phyloP scores from a whole-genome alignment of 2,329 filamentous ascomycete species.

The Exophiala phaeomuriformis region DNA sequence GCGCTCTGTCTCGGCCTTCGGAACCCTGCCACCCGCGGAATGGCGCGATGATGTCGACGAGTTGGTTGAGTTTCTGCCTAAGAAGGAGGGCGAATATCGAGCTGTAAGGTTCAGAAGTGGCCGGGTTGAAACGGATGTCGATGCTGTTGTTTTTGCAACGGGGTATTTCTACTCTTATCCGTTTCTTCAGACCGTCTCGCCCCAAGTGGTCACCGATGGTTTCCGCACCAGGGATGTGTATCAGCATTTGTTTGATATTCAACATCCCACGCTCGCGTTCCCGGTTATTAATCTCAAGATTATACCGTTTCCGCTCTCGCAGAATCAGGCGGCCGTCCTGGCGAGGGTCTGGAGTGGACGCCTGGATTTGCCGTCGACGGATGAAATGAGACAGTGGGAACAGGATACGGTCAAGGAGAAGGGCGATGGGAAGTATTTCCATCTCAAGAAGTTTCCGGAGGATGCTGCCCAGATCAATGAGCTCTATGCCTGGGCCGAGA shows the following conservation, averaged over 20 bases:
- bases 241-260: slow-evolving; percentile 68
- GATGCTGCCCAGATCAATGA: slow-evolving; percentile 43
- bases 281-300: slow-evolving; percentile 68
- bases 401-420: slow-evolving; percentile 29
- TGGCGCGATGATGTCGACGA: slow-evolving; percentile 53
- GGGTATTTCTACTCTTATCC: slow-evolving; percentile 83
- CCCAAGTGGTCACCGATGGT: slow-evolving; percentile 56
- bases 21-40: slow-evolving; percentile 30
- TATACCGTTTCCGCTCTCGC: slow-evolving; percentile 78
- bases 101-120: slow-evolving; percentile 62
- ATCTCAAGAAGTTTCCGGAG: slow-evolving; percentile 46
- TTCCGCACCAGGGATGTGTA: slow-evolving; percentile 65
- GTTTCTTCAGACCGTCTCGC: slow-evolving; percentile 46
- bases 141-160: slow-evolving; percentile 77
- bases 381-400: slow-evolving; percentile 54
- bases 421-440: slow-evolving; percentile 39
- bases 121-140: slow-evolving; percentile 57
- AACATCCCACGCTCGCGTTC: slow-evolving; percentile 71
- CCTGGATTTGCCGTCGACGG: slow-evolving; percentile 54
- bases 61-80: slow-evolving; percentile 50
- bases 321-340: slow-evolving; percentile 70
- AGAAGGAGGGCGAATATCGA: slow-evolving; percentile 41
- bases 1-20: slow-evolving; percentile 41
- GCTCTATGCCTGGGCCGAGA: slow-evolving; percentile 38
- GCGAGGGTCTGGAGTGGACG: slow-evolving; percentile 69